Conservation (phyloP, 2,329 filamentous ascomycete species). For the Talaromyces piceae region DNA sequence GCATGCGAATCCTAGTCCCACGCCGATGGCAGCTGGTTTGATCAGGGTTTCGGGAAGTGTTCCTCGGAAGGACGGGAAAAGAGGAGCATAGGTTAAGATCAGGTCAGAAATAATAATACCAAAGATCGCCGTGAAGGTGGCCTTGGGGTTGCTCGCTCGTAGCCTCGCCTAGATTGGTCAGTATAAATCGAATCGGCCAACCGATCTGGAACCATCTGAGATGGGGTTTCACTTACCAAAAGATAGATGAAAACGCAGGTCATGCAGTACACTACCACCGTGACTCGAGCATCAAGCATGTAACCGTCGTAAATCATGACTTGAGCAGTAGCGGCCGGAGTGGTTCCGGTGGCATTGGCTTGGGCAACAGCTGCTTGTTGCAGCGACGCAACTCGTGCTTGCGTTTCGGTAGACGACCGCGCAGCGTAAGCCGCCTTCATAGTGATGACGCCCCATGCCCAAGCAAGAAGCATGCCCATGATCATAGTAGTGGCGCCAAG, state of each 20-base stretch:
- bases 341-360: slow-evolving; percentile 27
- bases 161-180: slow-evolving; percentile 30
- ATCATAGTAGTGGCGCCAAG: slow-evolving; percentile 38
- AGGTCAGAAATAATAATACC: slow-evolving; percentile 42
- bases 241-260: slow-evolving; percentile 41
- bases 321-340: slow-evolving; percentile 24
- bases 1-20: slow-evolving; percentile 39
- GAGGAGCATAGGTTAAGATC: slow-evolving; percentile 39
- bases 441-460: slow-evolving; percentile 42
- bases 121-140: slow-evolving; percentile 40
- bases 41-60: slow-evolving; percentile 35
- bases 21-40: slow-evolving; percentile 40
- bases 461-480: slow-evolving; percentile 40
- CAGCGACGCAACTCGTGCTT: slow-evolving; percentile 27
- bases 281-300: slow-evolving; percentile 43
- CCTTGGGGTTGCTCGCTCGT: slow-evolving; percentile 40
- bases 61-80: slow-evolving; percentile 35
- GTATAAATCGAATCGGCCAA: background rate
- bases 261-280: slow-evolving; percentile 31
- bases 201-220: background rate
- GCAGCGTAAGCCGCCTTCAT: slow-evolving; percentile 44
- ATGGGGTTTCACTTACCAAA: slow-evolving; percentile 17
- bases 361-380: slow-evolving; percentile 23
- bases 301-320: slow-evolving; percentile 38
- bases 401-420: slow-evolving; percentile 33